Conservation (phyloP, 1,284 basidiomycete genomes). For the Trametes pubescens region DNA sequence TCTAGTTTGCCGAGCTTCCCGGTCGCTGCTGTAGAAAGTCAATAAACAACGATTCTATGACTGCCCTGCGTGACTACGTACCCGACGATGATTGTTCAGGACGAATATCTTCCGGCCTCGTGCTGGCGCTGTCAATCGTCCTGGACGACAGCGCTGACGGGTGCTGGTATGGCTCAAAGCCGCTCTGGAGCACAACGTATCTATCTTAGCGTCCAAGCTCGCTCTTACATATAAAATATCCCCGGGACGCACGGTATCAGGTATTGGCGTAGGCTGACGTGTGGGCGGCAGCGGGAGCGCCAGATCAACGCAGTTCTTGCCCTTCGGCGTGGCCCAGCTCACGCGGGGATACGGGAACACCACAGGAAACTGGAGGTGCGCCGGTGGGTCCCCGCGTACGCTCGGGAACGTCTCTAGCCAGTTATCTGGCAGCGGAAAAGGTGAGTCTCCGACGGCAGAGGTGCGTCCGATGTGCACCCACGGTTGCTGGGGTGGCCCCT, state of each 20-base stretch:
- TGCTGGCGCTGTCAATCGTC: constrained; percentile 17
- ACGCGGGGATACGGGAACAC: constrained; percentile 38
- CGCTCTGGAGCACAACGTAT: constrained; percentile 12
- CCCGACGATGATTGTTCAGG: background rate
- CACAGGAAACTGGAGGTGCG: constrained; percentile 33
- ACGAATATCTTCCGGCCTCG: background rate
- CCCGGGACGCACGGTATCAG: constrained; percentile 25
- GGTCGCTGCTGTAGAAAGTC: too few relatives aligned
- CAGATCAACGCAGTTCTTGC: constrained; percentile 33
- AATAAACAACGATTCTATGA: too few relatives aligned
- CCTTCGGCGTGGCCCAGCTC: constrained; percentile 32
- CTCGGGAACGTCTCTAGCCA: constrained; percentile 34
- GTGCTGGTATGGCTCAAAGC: constrained; percentile 32
- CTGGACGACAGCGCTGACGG: constrained; percentile 24
- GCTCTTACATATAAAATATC: background rate
- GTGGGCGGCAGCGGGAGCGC: constrained; percentile 34
- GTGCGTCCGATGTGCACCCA: constrained; percentile 25
- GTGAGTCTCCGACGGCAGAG: background rate
- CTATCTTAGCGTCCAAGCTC: background rate
- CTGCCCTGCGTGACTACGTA: background rate
- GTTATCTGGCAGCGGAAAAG: constrained; percentile 28
- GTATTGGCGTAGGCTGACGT: constrained; percentile 32
- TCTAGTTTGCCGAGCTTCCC: constrained; percentile 33
- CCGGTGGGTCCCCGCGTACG: constrained; percentile 30
- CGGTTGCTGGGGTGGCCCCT: constrained; percentile 41